Conservation (phyloP, 768 basidiomycete species). For the Boletus rubropictus region DNA sequence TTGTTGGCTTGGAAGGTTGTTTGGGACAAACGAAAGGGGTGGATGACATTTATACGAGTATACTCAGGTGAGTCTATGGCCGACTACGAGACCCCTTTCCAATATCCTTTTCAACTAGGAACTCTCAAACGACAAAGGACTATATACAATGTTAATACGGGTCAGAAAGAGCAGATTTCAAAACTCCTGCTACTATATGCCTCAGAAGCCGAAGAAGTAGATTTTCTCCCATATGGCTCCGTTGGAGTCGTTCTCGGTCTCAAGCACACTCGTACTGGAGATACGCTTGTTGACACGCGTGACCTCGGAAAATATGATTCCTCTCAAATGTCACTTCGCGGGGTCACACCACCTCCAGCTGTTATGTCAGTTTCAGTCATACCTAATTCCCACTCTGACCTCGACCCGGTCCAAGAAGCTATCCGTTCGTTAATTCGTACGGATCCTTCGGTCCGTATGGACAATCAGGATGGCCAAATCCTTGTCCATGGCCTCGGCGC, state of each 20-base stretch:
- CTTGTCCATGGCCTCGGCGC: constrained; percentile 80
- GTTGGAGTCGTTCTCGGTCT: constrained; percentile 83
- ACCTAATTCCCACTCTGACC: constrained; percentile 73
- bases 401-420: constrained; percentile 72
- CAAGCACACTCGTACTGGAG: constrained; percentile 80
- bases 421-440: constrained; percentile 70
- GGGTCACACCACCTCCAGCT: constrained; percentile 72
- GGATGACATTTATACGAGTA: constrained; percentile 90
- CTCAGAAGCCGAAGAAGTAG: constrained; percentile 68
- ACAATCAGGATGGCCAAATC: constrained; percentile 76
- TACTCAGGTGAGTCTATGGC: constrained; percentile 62
- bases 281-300: constrained; percentile 64
- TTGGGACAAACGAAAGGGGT: constrained; percentile 78
- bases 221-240: constrained; percentile 72
- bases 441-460: constrained; percentile 82
- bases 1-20: constrained; percentile 84
- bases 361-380: constrained; percentile 82
- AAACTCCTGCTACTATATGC: constrained; percentile 79
- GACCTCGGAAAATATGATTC: constrained; percentile 31
- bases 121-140: constrained; percentile 58
- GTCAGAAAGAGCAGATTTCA: constrained; percentile 65
- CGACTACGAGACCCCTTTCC: background rate
- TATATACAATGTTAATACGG: constrained; percentile 60
- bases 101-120: constrained; percentile 33
- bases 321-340: constrained; percentile 43